Base-by-base conservation (phyloP, 140 eudicot genomes). In the Senecio squalidus region DNA sequence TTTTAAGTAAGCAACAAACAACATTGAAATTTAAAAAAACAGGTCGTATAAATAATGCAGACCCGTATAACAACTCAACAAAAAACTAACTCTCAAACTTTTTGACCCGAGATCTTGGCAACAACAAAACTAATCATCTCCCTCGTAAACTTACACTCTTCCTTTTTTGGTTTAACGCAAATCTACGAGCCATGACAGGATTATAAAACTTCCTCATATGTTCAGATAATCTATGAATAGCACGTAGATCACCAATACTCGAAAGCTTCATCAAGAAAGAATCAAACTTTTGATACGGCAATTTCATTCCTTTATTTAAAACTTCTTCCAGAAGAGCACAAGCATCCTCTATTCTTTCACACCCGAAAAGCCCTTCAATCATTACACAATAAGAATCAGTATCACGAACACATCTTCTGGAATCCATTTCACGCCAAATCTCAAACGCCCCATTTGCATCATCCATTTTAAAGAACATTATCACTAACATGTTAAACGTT, bases 171-270 rank as follows among this genome's bases (percentile, higher is more conserved):
- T 46, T 77, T 31, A 86, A 57, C 8, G 94, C 82, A 69, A 76
- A 86, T 64, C 89, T 95, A 26, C 96, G 84, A 2, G 95, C 96
- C 98, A 91, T 83, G 22, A 80, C 86, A 70, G 98, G 98, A 70
- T 86, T 86, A 73, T 86, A 87, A 65, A 84, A 86, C 65, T 60
- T 87, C 64, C 94, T 83, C 98, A 91, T 91, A 30, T 91, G 96
- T 52, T 83, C 89, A 9, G 98, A 91, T 23, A 91, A 58, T 54
- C 76, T 69, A 49, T 84, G 85, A 63, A 91, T 91, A 7, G 74
- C 78, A 22, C 62, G 77, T 40, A 91, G 80, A 77, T 91, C 82
- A 41, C 98, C 96, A 47, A 75, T 22, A 5, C 58, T 74, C 1
- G 96, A 91, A 24, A 91, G 86, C 65, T 78, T 61, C 72, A 44